Evolutionary conservation across 345 rosid genomes (phyloP), one percentile per base, ranked within the genome.

Genomic region (Populus pruinosa): DNA sequence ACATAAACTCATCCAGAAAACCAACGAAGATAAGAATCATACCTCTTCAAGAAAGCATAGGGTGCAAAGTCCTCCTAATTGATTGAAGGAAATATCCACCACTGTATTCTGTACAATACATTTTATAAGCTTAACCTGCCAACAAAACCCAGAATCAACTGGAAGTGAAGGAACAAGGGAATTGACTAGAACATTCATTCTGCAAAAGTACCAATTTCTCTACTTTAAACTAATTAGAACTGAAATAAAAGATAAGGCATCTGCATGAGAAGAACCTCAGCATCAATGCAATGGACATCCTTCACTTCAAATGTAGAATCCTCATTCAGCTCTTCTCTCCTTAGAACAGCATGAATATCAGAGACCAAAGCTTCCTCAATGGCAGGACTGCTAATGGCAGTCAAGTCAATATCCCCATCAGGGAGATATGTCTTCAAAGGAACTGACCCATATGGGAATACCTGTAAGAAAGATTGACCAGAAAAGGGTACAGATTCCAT

Each of bases 351-450:
- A 77, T 83, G 88, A 71, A 95, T 71, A 62, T 80, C 81, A 71
- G 68, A 77, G 35, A 86, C 92, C 77, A 89, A 81, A 63, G 85
- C 83, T 43, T 91, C 97, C 82, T 89, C 99, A 80, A 71, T 3
- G 63, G 47, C 27, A 41, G 70, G 70, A 47, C 44, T 65, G 70
- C 61, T 17, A 75, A 75, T 75, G 61, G 86, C 88, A 20, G 97
- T 94, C 83, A 94, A 83, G 84, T 94, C 98, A 39, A 94, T 93
- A 86, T 94, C 98, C 66, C 98, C 98, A 67, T 94, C 98, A 4
- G 97, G 97, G 55, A 94, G 93, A 85, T 90, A 94, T 0, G 97
- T 89, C 84, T 91, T 93, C 49, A 94, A 66, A 16, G 97, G 97
- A 76, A 94, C 82, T 31, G 82, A 79, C 59, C 82, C 82, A 44